Evolutionary conservation across 805 yeast species (phyloP), one percentile per base, ranked within the genome.

Genomic region (Metschnikowia koreensis): DNA sequence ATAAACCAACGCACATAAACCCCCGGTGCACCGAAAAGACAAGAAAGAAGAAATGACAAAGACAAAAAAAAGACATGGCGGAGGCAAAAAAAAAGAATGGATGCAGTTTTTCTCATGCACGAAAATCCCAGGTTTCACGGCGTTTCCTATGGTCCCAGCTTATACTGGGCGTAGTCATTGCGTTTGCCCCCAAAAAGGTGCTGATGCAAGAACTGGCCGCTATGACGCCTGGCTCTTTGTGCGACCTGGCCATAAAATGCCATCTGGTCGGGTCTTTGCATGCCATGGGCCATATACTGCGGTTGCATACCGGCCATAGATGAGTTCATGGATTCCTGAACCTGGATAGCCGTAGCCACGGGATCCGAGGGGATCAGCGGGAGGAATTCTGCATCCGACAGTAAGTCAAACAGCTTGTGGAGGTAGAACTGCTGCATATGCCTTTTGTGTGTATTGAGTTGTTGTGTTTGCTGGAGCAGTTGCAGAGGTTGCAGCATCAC

Each of bases 331-430:
- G 54, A 40, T 47, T 58, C 62, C 16, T 53, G 56, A 38, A 54
- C 50, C 45, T 55, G 59, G 40, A 57, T 47, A 26, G 56, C 57
- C 16, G 53, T 41, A 46, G 58, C 52, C 27, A 53, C 50, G 9
- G 62, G 62, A 17, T 58, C 58, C 1, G 57, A 51, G 4, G 63
- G 66, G 37, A 69, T 61, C 39, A 61, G 57, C 6, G 74, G 74
- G 44, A 69, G 60, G 51, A 87, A 87, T 68, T 84, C 92, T 46
- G 79, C 63, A 65, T 87, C 93, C 58, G 86, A 88, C 64, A 83
- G 89, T 39, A 76, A 63, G 58, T 85, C 91, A 65, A 87, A 85
- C 38, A 89, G 84, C 59, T 87, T 80, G 60, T 84, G 81, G 38
- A 83, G 77, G 57, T 84, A 80, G 60, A 83, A 75, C 52, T 59